Conservation (phyloP, 805 yeast species). For the Metschnikowia cerradonensis region DNA sequence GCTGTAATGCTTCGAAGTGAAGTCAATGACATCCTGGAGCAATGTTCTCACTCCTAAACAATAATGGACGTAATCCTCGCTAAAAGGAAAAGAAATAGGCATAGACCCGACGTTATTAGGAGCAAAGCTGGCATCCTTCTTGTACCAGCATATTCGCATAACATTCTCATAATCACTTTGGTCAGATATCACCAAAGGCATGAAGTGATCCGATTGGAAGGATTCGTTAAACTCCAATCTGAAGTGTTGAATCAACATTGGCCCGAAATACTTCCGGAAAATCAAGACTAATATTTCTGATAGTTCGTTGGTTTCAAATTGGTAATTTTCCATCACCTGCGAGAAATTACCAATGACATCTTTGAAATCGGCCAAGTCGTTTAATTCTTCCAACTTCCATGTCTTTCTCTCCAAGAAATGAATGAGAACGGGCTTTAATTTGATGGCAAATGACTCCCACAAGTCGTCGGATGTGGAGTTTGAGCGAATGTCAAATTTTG, state of each 20-base stretch:
- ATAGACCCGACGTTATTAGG: constrained; percentile 48
- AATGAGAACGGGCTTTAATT: constrained; percentile 56
- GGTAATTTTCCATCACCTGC: constrained; percentile 73
- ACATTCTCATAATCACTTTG: constrained; percentile 58
- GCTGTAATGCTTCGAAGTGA: constrained; percentile 60
- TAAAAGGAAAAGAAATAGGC: constrained; percentile 69
- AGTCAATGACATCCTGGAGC: constrained; percentile 58
- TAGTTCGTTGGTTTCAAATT: constrained; percentile 54
- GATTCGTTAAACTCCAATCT: constrained; percentile 55
- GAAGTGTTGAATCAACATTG: constrained; percentile 51
- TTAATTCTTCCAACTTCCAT: constrained; percentile 28
- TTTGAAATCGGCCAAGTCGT: constrained; percentile 52
- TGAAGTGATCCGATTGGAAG: constrained; percentile 77
- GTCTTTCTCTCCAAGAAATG: constrained; percentile 41
- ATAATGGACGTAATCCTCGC: constrained; percentile 81
- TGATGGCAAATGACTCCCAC: constrained; percentile 66
- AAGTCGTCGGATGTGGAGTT: constrained; percentile 62
- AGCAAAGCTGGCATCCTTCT: constrained; percentile 46
- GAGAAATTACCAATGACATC: constrained; percentile 64
- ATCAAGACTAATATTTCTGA: constrained; percentile 57
- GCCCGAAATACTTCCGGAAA: constrained; percentile 58
- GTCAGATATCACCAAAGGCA: constrained; percentile 74
- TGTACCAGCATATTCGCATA: constrained; percentile 66
- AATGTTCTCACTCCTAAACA: constrained; percentile 72
- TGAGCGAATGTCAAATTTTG: constrained; percentile 60